Percentiles rank a stretch among this genome's conserved stretches.
phyloP scores from a whole-genome alignment of 768 basidiomycete genomes.

The Podaxis sp. region DNA sequence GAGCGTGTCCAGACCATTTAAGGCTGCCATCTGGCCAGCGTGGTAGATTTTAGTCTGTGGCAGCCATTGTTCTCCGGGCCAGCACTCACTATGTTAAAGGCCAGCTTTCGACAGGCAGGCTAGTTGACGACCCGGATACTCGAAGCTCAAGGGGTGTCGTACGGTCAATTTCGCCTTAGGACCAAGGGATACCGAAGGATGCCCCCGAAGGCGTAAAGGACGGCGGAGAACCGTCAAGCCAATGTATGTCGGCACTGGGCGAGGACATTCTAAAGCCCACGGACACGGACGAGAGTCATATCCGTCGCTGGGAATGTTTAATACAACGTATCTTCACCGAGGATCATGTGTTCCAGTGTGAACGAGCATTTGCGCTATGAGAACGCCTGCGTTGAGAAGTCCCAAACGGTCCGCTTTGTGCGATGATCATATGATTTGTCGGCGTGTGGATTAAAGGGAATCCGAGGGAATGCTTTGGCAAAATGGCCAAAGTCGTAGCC shows the following conservation, averaged over 20 bases:
- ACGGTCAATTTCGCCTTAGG: conserved; percentile 31
- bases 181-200: conserved; percentile 32
- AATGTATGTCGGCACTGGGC: conserved; percentile 24
- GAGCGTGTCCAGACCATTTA: conserved; percentile 36
- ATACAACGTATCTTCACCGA: background rate
- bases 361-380: background rate
- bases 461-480: background rate
- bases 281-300: background rate
- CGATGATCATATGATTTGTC: background rate
- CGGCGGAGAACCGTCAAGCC: conserved; percentile 29
- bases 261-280: conserved; percentile 16
- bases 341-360: conserved; percentile 8
- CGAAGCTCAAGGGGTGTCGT: conserved; percentile 24
- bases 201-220: conserved; percentile 26
- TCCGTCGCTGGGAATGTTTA: background rate
- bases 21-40: conserved; percentile 36
- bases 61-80: background rate
- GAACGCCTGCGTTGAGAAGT: conserved; percentile 3
- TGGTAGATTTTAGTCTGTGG: background rate
- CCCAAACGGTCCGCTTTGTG: background rate
- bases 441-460: background rate
- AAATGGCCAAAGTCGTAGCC: background rate
- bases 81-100: conserved; percentile 30
- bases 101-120: conserved; percentile 24
- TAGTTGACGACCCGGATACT: background rate